phyloP scores from a whole-genome alignment of 108 stramenopile genomes.

The Fragilaria crotonensis region DNA sequence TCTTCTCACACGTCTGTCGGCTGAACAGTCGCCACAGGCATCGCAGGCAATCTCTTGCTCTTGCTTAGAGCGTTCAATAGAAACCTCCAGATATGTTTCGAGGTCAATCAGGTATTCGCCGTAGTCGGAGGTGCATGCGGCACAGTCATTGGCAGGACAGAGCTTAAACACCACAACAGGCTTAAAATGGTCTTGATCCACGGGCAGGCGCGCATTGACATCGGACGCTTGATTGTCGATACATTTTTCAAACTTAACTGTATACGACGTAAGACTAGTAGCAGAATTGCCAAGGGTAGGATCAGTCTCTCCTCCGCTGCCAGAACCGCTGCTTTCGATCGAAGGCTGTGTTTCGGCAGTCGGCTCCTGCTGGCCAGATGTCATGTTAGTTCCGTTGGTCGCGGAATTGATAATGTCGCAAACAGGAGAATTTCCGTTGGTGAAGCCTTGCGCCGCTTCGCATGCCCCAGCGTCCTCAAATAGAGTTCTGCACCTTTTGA shows the following conservation, averaged over 20 bases:
- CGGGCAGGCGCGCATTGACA: conserved; percentile 9
- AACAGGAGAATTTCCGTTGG: conserved; percentile 37
- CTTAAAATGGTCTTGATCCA: conserved; percentile 2
- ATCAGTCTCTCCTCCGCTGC: not conserved
- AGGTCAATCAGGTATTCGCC: conserved; percentile 72
- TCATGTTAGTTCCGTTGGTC: no score
- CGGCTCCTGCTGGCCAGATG: no score
- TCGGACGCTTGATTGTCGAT: conserved; percentile 45
- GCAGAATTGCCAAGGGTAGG: not conserved
- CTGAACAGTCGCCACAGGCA: conserved; percentile 29
- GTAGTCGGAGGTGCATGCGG: conserved; percentile 69
- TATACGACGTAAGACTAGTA: conserved; percentile 11
- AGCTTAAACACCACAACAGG: conserved; percentile 82
- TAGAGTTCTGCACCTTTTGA: conserved; percentile 61
- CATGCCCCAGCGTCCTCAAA: conserved; percentile 77
- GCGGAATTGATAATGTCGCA: no score
- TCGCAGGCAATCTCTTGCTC: conserved; percentile 35
- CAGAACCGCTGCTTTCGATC: not conserved
- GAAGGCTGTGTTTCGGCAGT: no score
- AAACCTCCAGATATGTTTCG: conserved; percentile 35
- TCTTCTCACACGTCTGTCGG: not conserved
- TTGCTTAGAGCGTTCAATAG: conserved; percentile 25
- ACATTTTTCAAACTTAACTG: conserved; percentile 49
- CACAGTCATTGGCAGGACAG: conserved; percentile 58
- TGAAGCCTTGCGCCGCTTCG: conserved; percentile 72